Evolutionary conservation across 2,329 filamentous ascomycete species (phyloP).

Genomic region (Colletotrichum godetiae): DNA sequence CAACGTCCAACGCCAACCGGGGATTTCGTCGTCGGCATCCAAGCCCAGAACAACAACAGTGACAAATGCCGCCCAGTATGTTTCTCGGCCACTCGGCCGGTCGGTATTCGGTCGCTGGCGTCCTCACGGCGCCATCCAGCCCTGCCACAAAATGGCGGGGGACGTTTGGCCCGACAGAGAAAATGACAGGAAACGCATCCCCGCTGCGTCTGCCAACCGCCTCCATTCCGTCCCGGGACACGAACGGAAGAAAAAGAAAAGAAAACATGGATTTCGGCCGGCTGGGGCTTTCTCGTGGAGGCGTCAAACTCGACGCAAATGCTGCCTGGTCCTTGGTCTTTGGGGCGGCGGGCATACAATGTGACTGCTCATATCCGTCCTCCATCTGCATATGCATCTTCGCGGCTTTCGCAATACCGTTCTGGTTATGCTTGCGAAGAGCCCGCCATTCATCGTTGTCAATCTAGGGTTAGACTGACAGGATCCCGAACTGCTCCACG

Average conservation of each 20-base stretch:
- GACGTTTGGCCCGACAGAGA: background rate
- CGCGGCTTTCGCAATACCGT: constrained; percentile 1
- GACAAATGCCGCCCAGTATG: background rate
- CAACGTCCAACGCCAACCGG: background rate
- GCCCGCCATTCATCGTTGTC: background rate
- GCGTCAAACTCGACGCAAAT: background rate
- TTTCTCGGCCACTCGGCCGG: background rate
- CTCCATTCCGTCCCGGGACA: constrained; percentile 2
- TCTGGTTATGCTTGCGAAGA: constrained; percentile 19
- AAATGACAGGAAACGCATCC: constrained; percentile 17
- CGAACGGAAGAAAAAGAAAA: constrained; percentile 13
- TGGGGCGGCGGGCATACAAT: background rate
- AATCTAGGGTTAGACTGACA: background rate
- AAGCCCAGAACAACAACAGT: background rate
- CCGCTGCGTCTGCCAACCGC: background rate
- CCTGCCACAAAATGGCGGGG: constrained; percentile 8
- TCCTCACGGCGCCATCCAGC: background rate
- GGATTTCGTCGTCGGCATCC: background rate
- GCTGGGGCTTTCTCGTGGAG: background rate
- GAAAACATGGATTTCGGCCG: background rate
- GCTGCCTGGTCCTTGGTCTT: background rate
- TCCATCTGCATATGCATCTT: constrained; percentile 11
- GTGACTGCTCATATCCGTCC: constrained; percentile 10
- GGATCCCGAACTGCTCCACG: background rate
- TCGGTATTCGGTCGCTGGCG: background rate